Base-by-base conservation (phyloP, 2,329 filamentous ascomycete genomes). In the Corniculantispora saksenae region DNA sequence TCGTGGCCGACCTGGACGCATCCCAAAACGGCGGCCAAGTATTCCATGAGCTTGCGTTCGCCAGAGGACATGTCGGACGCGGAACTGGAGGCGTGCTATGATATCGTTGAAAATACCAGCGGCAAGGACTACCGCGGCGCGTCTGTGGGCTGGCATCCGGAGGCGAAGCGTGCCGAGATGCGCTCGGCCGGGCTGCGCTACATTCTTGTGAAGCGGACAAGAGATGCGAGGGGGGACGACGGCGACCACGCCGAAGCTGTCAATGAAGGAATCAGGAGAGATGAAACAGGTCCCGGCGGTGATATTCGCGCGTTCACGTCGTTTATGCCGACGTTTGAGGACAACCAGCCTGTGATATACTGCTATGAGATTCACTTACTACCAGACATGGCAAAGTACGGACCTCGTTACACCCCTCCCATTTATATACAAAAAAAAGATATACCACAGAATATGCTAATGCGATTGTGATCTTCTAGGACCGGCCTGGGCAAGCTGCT, bases 291-390 rank as follows among this genome's bases (percentile, higher is more conserved):
- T n/a, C n/a, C 25, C 45, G 35, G 3, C 27, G 19, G 17, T 12
- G 19, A 27, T 27, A 68, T 89, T 10, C 73, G 76, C 21, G 87
- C 82, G 5, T 90, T 91, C 70, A 81, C 84, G 1, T 91, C 88
- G n/a, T 80, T 91, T 71, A 89, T 91, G 88, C 84, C 90, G n/a
- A 90, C 88, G 2, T 85, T 85, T 70, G 90, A 92, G 72, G 86
- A 89, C 67, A 82, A 83, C 1, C 78, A 86, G 66, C 81, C 87
- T 0, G 90, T 93, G 2, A 73, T 93, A 23, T 94, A 93, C 75
- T 89, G 91, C 74, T 94, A 93, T 74, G 91, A 94, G 77, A 86
- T 94, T 43, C 91, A 94, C 72, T 82, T 94, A 3, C 76, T 80
- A 45, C 77, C 81, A 1, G 76, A 80, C 1, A 73, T 91, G 5